These are phyloP conservation scores for Pestalotiopsis sp. DNA, from an alignment of 2,329 filamentous ascomycete genomes.

Conservation along the genomic window DNA sequence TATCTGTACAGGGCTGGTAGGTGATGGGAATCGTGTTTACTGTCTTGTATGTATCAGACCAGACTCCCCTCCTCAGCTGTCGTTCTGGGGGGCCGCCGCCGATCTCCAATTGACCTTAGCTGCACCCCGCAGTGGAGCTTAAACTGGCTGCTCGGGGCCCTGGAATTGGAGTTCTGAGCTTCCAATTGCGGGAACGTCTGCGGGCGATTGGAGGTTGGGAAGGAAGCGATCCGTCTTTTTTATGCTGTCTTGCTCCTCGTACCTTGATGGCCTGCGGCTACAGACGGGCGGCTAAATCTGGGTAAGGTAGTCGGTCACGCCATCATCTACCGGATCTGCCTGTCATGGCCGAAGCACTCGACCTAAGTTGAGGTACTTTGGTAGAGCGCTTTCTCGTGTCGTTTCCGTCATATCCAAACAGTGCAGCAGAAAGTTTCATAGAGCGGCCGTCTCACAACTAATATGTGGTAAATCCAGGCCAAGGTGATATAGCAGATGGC, in stretches of 20 bases:
- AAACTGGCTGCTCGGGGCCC: background rate
- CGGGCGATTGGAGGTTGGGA: background rate
- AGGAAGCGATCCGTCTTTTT: background rate
- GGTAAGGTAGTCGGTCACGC: background rate
- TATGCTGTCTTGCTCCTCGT: background rate
- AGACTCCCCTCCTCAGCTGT: background rate
- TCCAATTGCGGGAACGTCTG: slow-evolving; percentile 7
- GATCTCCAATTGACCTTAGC: background rate
- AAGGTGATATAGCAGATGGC: no score
- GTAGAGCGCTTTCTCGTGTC: background rate
- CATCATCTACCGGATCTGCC: background rate
- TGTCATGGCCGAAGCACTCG: background rate
- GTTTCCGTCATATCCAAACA: background rate
- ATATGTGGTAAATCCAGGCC: no score
- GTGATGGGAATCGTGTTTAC: no score
- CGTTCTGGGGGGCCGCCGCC: background rate
- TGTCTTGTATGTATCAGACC: background rate
- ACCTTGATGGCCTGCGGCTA: background rate
- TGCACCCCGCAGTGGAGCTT: slow-evolving; percentile 11
- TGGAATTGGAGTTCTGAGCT: slow-evolving; percentile 1
- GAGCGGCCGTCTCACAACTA: no score
- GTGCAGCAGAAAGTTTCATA: no score
- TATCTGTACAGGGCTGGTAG: no score
- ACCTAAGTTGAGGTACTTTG: background rate
- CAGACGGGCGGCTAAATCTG: background rate